Evolutionary conservation across 2,329 filamentous ascomycete genomes (phyloP).

Genomic region (Didymella arachidicola): DNA sequence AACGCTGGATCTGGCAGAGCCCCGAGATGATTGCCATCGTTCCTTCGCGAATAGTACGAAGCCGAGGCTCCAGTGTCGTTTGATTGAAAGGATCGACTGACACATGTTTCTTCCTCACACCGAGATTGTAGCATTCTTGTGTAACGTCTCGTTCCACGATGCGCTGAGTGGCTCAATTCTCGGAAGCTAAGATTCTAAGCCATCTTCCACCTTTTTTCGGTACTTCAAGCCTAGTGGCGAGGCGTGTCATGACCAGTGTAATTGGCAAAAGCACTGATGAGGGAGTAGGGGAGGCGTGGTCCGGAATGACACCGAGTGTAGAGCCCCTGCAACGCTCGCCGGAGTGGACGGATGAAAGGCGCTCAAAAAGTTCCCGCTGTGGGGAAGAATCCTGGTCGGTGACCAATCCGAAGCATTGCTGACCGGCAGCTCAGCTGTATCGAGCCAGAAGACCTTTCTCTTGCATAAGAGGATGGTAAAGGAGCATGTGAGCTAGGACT

Average conservation of each 20-base stretch:
- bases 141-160: slow-evolving; percentile 18
- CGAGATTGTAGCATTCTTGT: slow-evolving; percentile 7
- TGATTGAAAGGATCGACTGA: slow-evolving; percentile 23
- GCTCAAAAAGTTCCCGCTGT: slow-evolving; percentile 20
- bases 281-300: slow-evolving; percentile 12
- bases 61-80: slow-evolving; percentile 32
- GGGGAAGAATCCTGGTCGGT: slow-evolving; percentile 16
- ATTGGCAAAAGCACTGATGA: slow-evolving; percentile 24
- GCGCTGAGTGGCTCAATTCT: slow-evolving; percentile 24
- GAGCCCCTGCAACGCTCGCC: slow-evolving; percentile 19
- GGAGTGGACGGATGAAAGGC: slow-evolving; percentile 12
- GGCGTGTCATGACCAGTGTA: slow-evolving; percentile 11
- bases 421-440: slow-evolving; percentile 28
- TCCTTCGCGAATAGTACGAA: slow-evolving; percentile 20
- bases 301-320: slow-evolving; percentile 12
- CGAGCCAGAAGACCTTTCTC: slow-evolving; percentile 24
- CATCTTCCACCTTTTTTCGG: slow-evolving; percentile 20
- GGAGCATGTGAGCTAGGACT: slow-evolving; percentile 28
- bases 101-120: slow-evolving; percentile 28
- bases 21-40: slow-evolving; percentile 45
- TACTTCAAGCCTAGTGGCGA: slow-evolving; percentile 13
- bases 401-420: slow-evolving; percentile 27
- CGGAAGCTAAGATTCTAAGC: slow-evolving; percentile 17
- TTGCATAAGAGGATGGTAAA: slow-evolving; percentile 23
- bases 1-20: slow-evolving; percentile 38